These are phyloP conservation scores for Aureobasidium mangrovei DNA, from an alignment of 2,329 filamentous ascomycete genomes.

Conservation along the genomic window DNA sequence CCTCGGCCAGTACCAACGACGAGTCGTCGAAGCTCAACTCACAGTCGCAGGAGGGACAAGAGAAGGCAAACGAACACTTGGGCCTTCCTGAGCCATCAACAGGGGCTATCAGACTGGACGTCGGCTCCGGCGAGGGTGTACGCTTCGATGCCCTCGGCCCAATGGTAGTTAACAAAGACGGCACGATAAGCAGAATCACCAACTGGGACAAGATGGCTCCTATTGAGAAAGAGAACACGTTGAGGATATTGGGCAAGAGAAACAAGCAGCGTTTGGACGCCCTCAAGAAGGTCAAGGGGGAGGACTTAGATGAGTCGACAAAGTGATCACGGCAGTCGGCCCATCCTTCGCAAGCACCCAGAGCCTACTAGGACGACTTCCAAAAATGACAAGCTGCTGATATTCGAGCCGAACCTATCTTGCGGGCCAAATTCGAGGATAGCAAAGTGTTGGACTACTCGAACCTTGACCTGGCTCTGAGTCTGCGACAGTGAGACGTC, in stretches of 20 bases:
- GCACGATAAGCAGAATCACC: conserved; percentile 58
- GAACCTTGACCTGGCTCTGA: too few species aligned
- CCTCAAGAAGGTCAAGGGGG: conserved; percentile 34
- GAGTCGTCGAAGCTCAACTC: background rate
- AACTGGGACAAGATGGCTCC: conserved; percentile 68
- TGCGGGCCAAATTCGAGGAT: too few species aligned
- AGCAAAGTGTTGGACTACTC: too few species aligned
- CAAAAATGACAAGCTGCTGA: too few species aligned
- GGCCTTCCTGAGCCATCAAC: conserved; percentile 19
- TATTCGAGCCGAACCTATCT: too few species aligned
- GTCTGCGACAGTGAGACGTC: too few species aligned
- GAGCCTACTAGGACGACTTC: too few species aligned
- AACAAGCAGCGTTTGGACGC: conserved; percentile 55
- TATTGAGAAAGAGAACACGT: conserved; percentile 56
- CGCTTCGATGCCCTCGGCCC: conserved; percentile 62
- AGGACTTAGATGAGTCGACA: too few species aligned
- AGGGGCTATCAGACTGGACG: conserved; percentile 27
- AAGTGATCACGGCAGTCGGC: too few species aligned
- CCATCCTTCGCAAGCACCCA: too few species aligned
- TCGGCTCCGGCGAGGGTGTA: conserved; percentile 33
- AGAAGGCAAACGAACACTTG: conserved; percentile 7
- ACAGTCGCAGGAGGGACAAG: background rate
- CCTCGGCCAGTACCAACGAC: background rate
- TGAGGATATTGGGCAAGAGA: conserved; percentile 58
- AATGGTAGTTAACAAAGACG: conserved; percentile 65